Base-by-base conservation (phyloP, 177 flowering plant genomes). In the Vitis hybrid region DNA sequence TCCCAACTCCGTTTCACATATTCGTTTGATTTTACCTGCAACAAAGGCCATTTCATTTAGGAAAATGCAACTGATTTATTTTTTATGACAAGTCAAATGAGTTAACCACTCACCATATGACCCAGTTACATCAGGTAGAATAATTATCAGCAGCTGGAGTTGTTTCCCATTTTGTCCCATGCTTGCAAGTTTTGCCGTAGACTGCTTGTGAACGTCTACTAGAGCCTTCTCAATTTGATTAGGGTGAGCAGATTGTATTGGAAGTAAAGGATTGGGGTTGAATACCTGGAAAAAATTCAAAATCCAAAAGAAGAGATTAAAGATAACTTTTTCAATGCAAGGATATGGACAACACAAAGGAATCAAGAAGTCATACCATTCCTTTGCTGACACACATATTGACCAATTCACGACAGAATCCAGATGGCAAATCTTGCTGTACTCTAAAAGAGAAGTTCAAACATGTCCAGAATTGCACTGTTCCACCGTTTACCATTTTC, bases 1-100 rank as follows among this genome's bases (percentile, higher is more conserved):
- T 51, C 97, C 97, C 14, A 93, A 65, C 55, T 89, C 89, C 0
- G 97, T 96, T 78, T 96, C 98, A 86, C 99, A 96, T 1, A 89
- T 39, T 9, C 93, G 61, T 68, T 94, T 94, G 3, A 94, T 90
- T 50, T 6, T 82, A 11, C 94, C 98, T 94, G 74, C 12, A 50
- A 64, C n/a, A 39, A 62, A 26, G 12, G 6, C 48, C 1, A 57
- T 59, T 13, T 34, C 49, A 54, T 18, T 4, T 10, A 59, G 16
- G 29, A 31, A 22, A 39, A 39, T 5, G 48, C 48, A 39, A 39
- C 48, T 39, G 48, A 39, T 39, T 39, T 39, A 5, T 5, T 39
- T 39, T 39, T 39, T 39, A 8, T 39, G 31, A 29, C 31, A 39
- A 39, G 48, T 39, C 48, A 39, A 39, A 39, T 39, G 7, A 7